A percentile compares a stretch with the other conserved stretches of the same genome.
phyloP scores from a whole-genome alignment of 2,329 filamentous ascomycete genomes.

The Ophiostoma piceae region DNA sequence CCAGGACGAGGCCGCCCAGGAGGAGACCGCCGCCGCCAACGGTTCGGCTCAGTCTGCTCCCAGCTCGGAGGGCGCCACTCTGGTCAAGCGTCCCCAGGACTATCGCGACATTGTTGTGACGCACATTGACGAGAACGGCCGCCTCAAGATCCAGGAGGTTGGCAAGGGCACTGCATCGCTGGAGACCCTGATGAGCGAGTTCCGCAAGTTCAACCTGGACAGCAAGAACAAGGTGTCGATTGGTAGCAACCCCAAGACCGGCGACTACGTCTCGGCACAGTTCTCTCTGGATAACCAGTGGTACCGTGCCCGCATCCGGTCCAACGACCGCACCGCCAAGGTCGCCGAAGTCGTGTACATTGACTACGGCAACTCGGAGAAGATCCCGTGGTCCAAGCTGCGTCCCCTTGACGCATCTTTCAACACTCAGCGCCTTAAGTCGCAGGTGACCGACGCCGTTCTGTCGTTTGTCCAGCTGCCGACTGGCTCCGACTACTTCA shows the following conservation, averaged over 20 bases:
- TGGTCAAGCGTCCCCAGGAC: conserved; percentile 66
- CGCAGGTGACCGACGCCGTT: conserved; percentile 81
- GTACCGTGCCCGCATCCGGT: conserved; percentile 87
- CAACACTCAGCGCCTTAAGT: conserved; percentile 70
- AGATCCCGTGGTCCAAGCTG: conserved; percentile 75
- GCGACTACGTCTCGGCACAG: conserved; percentile 84
- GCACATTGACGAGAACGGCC: conserved; percentile 75
- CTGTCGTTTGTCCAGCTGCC: conserved; percentile 89
- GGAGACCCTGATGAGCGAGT: conserved; percentile 82
- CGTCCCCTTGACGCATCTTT: conserved; percentile 78
- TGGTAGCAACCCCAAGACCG: conserved; percentile 73
- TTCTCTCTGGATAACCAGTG: conserved; percentile 87
- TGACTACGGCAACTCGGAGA: conserved; percentile 94
- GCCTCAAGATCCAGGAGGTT: conserved; percentile 85
- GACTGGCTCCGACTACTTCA: conserved; percentile 68
- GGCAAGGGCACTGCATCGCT: conserved; percentile 80
- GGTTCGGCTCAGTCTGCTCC: conserved; percentile 34
- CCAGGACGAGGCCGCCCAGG: conserved; percentile 62
- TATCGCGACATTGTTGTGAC: conserved; percentile 94
- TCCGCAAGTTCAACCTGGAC: conserved; percentile 85
- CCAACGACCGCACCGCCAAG: conserved; percentile 87
- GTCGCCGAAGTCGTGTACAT: conserved; percentile 88
- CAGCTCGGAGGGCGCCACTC: conserved; percentile 41
- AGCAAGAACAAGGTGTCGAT: conserved; percentile 72
- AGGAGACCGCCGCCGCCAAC: conserved; percentile 47